Conservation (phyloP, 805 yeast species). For the Suhomyces faveliae region DNA sequence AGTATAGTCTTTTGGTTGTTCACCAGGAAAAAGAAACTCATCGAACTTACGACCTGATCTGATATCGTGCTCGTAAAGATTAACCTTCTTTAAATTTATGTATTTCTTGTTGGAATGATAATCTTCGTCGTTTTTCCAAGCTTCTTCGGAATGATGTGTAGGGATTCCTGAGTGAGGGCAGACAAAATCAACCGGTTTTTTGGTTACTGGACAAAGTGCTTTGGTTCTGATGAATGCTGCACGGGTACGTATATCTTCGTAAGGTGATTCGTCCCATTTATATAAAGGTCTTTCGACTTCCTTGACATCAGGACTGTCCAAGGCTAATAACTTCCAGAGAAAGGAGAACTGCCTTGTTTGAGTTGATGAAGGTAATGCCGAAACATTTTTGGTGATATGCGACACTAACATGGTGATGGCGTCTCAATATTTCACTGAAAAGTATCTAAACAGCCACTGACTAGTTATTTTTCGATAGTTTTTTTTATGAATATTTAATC, state of each 20-base stretch:
- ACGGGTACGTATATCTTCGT: slow-evolving; percentile 80
- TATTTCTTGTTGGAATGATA: slow-evolving; percentile 69
- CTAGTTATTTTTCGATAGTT: neutral
- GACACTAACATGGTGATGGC: slow-evolving; percentile 6
- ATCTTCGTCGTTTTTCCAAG: slow-evolving; percentile 78
- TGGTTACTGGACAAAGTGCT: slow-evolving; percentile 90
- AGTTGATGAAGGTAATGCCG: neutral
- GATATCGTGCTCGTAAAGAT: slow-evolving; percentile 90
- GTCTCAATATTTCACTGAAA: neutral
- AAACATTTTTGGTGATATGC: slow-evolving; percentile 1
- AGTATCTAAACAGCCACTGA: neutral
- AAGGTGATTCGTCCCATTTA: slow-evolving; percentile 91
- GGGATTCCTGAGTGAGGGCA: slow-evolving; percentile 97
- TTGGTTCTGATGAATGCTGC: slow-evolving; percentile 87
- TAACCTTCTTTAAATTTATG: slow-evolving; percentile 79
- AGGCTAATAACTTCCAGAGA: slow-evolving; percentile 36
- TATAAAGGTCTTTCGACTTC: slow-evolving; percentile 38
- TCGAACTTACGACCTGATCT: slow-evolving; percentile 93
- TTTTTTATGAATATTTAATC: neutral
- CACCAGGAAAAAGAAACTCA: slow-evolving; percentile 89
- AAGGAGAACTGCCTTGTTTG: slow-evolving; percentile 31
- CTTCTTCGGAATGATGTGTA: slow-evolving; percentile 86
- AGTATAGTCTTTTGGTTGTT: slow-evolving; percentile 69
- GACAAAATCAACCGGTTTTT: slow-evolving; percentile 72
- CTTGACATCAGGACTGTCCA: slow-evolving; percentile 28